Evolutionary conservation across 106 monocot species (phyloP).

Genomic region (Agapanthus africanus): DNA sequence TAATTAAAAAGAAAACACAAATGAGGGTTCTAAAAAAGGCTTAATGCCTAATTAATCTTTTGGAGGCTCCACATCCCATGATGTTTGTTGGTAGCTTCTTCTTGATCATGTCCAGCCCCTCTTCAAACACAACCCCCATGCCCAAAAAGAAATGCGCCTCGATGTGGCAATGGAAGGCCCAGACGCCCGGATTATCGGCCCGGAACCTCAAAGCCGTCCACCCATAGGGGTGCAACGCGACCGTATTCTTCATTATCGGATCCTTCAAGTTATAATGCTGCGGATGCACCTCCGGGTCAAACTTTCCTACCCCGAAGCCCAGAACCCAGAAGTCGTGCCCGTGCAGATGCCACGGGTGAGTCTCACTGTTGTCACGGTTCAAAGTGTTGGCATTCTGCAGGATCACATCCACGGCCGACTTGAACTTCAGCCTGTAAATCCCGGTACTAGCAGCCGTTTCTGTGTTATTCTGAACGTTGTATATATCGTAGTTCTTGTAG

Average conservation of each 20-base stretch:
- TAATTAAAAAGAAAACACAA: too few species aligned
- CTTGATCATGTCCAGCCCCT: constrained; percentile 53
- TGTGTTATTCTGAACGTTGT: not conserved
- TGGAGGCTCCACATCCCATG: constrained; percentile 58
- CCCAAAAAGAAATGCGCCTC: constrained; percentile 90
- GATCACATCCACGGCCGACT: constrained; percentile 67
- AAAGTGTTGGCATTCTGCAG: constrained; percentile 86
- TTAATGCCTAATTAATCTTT: too few species aligned
- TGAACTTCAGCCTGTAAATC: constrained; percentile 47
- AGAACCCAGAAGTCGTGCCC: constrained; percentile 97
- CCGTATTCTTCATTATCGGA: constrained; percentile 89
- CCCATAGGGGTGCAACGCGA: constrained; percentile 58
- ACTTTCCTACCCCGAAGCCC: constrained; percentile 65
- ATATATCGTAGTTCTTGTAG: constrained; percentile 18
- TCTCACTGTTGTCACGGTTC: constrained; percentile 64
- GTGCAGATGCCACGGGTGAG: constrained; percentile 99
- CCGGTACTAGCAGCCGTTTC: constrained; percentile 22
- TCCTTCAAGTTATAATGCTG: constrained; percentile 54
- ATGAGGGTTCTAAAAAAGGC: too few species aligned
- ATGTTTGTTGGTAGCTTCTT: constrained; percentile 35
- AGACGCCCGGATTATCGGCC: constrained; percentile 80
- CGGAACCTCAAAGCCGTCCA: constrained; percentile 84
- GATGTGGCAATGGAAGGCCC: constrained; percentile 92
- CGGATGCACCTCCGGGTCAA: constrained; percentile 39
- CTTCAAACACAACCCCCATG: constrained; percentile 79